Conservation (phyloP, 192 early-diverging fungal species). For the Gonapodya prolifera region DNA sequence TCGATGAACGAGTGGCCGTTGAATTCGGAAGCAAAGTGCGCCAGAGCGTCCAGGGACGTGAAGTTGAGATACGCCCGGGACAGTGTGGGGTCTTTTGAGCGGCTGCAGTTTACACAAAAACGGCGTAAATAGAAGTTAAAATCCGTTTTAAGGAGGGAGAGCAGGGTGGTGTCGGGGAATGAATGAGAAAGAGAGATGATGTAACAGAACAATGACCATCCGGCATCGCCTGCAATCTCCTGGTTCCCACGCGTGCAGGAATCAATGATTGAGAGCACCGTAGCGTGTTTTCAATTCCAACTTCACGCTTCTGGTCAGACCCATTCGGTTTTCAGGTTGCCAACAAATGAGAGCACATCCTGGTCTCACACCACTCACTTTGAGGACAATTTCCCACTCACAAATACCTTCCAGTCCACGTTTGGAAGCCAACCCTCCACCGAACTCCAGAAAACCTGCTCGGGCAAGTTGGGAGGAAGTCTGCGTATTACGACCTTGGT, state of each 20-base stretch:
- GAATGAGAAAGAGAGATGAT: no score
- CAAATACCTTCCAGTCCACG: slow-evolving; percentile 36
- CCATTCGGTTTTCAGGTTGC: no score
- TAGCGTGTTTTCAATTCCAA: no score
- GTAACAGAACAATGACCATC: no score
- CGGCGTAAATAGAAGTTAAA: neutral
- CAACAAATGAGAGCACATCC: neutral
- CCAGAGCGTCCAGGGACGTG: slow-evolving; percentile 43
- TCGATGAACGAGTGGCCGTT: slow-evolving; percentile 70
- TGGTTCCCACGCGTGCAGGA: no score
- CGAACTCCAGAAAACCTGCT: slow-evolving; percentile 47
- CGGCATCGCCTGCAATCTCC: no score
- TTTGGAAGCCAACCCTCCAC: slow-evolving; percentile 42
- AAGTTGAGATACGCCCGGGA: slow-evolving; percentile 70
- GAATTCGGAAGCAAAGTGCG: slow-evolving; percentile 61
- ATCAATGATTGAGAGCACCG: no score
- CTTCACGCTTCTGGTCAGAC: no score
- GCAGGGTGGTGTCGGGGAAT: no score
- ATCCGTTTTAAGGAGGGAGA: neutral
- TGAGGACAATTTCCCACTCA: slow-evolving; percentile 58
- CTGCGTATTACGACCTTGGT: slow-evolving; percentile 62
- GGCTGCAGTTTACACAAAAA: slow-evolving; percentile 23
- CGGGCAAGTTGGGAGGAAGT: slow-evolving; percentile 63
- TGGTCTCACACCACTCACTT: slow-evolving; percentile 34
- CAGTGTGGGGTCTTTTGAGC: slow-evolving; percentile 55